Evolutionary conservation across 306 rosid genomes (phyloP).

Genomic region (Castanea crenata): DNA sequence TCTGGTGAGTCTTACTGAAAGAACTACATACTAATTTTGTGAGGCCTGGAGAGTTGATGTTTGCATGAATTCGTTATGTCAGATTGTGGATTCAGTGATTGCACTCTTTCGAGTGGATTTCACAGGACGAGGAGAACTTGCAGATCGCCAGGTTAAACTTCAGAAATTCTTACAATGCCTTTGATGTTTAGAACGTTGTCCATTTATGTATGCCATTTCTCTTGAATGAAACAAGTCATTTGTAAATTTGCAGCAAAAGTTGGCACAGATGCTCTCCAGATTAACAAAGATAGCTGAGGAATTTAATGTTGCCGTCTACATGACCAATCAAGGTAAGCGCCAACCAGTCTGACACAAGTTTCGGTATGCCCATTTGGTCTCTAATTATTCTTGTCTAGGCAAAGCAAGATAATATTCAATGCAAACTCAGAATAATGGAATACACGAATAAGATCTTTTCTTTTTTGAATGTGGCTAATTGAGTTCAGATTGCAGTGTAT

Average conservation of each 20-base stretch:
- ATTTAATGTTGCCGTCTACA: slow-evolving; percentile 85
- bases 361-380: neutral
- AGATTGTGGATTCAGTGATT: slow-evolving; percentile 90
- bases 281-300: slow-evolving; percentile 88
- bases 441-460: neutral
- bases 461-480: neutral
- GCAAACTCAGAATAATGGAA: neutral
- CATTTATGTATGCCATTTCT: neutral
- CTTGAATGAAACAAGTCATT: slow-evolving; percentile 26
- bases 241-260: slow-evolving; percentile 69
- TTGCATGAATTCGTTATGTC: slow-evolving; percentile 12
- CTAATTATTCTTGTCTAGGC: neutral
- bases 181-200: neutral
- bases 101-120: slow-evolving; percentile 94
- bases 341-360: neutral
- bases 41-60: slow-evolving; percentile 17
- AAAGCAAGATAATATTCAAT: neutral
- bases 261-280: slow-evolving; percentile 95
- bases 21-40: neutral
- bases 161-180: neutral
- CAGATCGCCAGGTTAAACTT: slow-evolving; percentile 84
- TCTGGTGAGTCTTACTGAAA: slow-evolving; percentile 53
- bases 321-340: slow-evolving; percentile 87
- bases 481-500: neutral
- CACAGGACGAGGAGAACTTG: slow-evolving; percentile 95